These are phyloP conservation scores for Penstemon barbatus DNA, from an alignment of 257 asterid species.

Conservation along the genomic window DNA sequence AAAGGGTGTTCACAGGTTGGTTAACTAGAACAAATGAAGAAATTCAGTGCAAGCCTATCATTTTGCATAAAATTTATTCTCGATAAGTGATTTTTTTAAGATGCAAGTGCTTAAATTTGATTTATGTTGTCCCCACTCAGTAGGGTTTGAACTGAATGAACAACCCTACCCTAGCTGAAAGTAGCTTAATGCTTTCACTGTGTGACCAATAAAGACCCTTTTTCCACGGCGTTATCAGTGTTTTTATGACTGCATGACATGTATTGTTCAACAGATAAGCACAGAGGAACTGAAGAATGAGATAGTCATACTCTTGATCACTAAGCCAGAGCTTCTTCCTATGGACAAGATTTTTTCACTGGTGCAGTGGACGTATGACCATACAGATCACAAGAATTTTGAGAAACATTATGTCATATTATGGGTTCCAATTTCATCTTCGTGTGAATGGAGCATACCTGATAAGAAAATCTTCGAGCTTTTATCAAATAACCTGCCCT, in stretches of 20 bases:
- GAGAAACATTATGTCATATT: constrained; percentile 41
- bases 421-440: constrained; percentile 60
- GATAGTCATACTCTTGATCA: constrained; percentile 63
- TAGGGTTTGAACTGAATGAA: no score
- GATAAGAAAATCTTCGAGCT: constrained; percentile 46
- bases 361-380: constrained; percentile 48
- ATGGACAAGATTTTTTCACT: constrained; percentile 48
- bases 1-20: no score
- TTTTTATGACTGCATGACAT: background rate
- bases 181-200: no score
- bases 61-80: no score
- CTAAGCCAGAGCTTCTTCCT: constrained; percentile 60
- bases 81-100: background rate
- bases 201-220: background rate
- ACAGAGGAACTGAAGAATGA: constrained; percentile 55
- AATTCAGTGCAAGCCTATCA: no score
- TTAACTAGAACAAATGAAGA: no score
- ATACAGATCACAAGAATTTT: constrained; percentile 28
- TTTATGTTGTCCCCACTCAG: no score
- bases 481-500: constrained; percentile 53
- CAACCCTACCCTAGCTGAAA: no score
- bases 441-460: constrained; percentile 40
- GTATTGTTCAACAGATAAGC: constrained; percentile 43
- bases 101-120: no score
- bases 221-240: background rate